phyloP scores from a whole-genome alignment of 257 asterid genomes.

The Perilla frutescens region DNA sequence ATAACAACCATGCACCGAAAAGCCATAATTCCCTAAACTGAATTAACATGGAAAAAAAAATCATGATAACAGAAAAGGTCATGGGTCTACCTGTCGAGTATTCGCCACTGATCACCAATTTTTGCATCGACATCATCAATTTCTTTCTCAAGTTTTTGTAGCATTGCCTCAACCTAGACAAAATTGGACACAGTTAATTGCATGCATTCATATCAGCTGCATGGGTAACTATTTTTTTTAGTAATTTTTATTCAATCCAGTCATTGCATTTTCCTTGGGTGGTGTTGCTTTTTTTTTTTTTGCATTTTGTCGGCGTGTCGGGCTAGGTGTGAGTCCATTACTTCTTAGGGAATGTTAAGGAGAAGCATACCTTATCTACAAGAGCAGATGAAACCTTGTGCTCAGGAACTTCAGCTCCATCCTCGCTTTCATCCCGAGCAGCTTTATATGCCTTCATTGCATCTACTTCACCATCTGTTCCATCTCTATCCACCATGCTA shows the following conservation, averaged over 20 bases:
- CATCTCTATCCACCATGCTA: constrained; percentile 87
- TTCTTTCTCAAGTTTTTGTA: constrained; percentile 90
- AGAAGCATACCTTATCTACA: constrained; percentile 65
- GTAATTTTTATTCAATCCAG: constrained; percentile 6
- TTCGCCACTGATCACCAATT: constrained; percentile 88
- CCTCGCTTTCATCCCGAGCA: constrained; percentile 69
- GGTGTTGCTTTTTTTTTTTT: neutral
- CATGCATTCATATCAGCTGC: constrained; percentile 20
- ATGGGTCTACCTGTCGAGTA: constrained; percentile 74
- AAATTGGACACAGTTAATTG: constrained; percentile 39
- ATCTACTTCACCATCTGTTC: constrained; percentile 63
- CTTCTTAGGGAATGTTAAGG: neutral
- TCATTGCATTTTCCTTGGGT: constrained; percentile 7
- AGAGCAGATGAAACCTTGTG: constrained; percentile 78
- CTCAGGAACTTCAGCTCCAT: constrained; percentile 62
- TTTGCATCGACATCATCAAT: constrained; percentile 91
- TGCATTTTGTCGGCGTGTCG: neutral
- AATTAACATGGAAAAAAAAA: too few relatives aligned
- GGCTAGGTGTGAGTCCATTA: constrained; percentile 17
- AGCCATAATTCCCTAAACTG: too few relatives aligned
- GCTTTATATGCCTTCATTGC: constrained; percentile 90
- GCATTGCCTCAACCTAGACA: constrained; percentile 86
- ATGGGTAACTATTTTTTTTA: constrained; percentile 6
- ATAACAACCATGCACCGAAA: neutral
- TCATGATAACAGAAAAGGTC: neutral